A percentile compares a stretch with the other conserved stretches of the same genome.
Evolutionary conservation across 2,329 filamentous ascomycete genomes (phyloP).

Genomic region (Aulographum hederae): DNA sequence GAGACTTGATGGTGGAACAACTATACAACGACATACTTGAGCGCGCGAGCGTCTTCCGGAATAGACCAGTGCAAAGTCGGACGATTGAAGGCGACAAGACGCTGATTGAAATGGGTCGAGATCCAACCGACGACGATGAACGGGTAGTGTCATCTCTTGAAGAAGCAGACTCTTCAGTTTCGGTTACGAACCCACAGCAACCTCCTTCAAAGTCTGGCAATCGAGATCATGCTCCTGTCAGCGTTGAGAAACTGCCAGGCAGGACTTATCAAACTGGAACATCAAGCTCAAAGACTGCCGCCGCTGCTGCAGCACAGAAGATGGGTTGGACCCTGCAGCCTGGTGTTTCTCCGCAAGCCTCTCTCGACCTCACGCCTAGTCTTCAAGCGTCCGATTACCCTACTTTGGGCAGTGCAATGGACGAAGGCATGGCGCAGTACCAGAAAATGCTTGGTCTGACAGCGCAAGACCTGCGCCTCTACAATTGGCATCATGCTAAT

Average conservation of each 20-base stretch:
- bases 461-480: slow-evolving; percentile 69
- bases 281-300: slow-evolving; percentile 49
- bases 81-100: slow-evolving; percentile 69
- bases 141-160: slow-evolving; percentile 59
- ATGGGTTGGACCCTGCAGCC: slow-evolving; percentile 70
- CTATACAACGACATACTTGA: slow-evolving; percentile 92
- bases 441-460: slow-evolving; percentile 64
- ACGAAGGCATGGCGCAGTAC: slow-evolving; percentile 81
- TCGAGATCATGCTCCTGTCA: slow-evolving; percentile 29
- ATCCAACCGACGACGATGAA: slow-evolving; percentile 37
- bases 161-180: background rate
- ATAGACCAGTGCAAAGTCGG: slow-evolving; percentile 50
- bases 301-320: slow-evolving; percentile 55
- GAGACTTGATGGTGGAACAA: slow-evolving; percentile 72
- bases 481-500: slow-evolving; percentile 98
- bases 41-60: slow-evolving; percentile 76
- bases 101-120: slow-evolving; percentile 65
- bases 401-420: slow-evolving; percentile 78
- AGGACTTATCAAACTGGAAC: slow-evolving; percentile 54
- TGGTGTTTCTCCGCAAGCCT: slow-evolving; percentile 38
- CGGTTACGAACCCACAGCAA: no score
- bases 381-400: slow-evolving; percentile 43
- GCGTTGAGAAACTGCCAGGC: slow-evolving; percentile 46
- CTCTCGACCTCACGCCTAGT: slow-evolving; percentile 51
- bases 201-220: slow-evolving; percentile 11